Conservation (phyloP, 176 grass and related monocot genomes). For the Carex kokanica region DNA sequence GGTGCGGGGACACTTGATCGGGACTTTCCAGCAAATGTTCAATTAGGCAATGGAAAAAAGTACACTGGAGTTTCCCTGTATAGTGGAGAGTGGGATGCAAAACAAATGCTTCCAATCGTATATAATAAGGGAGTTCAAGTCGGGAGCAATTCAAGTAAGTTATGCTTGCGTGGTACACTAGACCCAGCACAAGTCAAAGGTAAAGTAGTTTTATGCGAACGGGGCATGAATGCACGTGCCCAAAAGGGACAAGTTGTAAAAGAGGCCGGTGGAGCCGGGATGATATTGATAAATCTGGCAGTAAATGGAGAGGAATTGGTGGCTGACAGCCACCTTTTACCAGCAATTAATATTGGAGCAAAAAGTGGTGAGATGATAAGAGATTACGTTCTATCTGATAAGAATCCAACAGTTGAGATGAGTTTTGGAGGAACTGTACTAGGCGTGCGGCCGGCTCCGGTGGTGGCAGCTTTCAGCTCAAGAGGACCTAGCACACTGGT, state of each 20-base stretch:
- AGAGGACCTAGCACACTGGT: slow-evolving; percentile 65
- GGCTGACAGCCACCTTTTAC: slow-evolving; percentile 79
- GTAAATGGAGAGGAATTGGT: slow-evolving; percentile 75
- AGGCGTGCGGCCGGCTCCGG: slow-evolving; percentile 67
- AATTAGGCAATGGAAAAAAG: slow-evolving; percentile 45
- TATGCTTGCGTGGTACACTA: slow-evolving; percentile 66
- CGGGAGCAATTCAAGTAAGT: slow-evolving; percentile 67
- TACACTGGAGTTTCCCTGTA: slow-evolving; percentile 65
- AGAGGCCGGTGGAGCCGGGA: slow-evolving; percentile 67
- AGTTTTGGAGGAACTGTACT: slow-evolving; percentile 61
- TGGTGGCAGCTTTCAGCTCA: slow-evolving; percentile 91
- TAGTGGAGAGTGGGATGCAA: slow-evolving; percentile 42
- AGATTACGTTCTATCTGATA: slow-evolving; percentile 43
- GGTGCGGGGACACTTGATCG: slow-evolving; percentile 70
- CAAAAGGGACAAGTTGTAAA: slow-evolving; percentile 82
- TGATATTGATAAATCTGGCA: slow-evolving; percentile 71
- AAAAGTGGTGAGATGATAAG: slow-evolving; percentile 58
- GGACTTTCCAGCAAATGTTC: slow-evolving; percentile 57
- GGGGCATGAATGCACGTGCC: slow-evolving; percentile 55
- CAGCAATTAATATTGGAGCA: slow-evolving; percentile 60
- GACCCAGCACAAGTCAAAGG: slow-evolving; percentile 55
- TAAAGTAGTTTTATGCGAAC: slow-evolving; percentile 79
- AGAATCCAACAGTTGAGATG: slow-evolving; percentile 39
- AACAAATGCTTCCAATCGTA: slow-evolving; percentile 34
- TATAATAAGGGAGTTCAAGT: slow-evolving; percentile 64